Base-by-base conservation (phyloP, 495 filamentous ascomycete genomes). In the Podospora australis region DNA sequence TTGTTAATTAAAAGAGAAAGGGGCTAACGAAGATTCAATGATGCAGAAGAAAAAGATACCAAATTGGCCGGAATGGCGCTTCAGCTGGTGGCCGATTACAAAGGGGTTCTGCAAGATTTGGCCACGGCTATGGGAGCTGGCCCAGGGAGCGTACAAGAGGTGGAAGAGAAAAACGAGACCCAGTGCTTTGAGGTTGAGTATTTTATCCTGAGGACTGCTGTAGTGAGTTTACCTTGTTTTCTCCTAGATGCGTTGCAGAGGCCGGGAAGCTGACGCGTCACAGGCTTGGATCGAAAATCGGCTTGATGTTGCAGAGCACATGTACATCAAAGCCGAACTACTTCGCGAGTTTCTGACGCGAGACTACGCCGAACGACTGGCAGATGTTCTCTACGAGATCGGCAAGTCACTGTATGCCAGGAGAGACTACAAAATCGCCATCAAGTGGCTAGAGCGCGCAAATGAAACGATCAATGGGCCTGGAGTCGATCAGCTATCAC, bases 391-490 rank as follows among this genome's bases (percentile, higher is more conserved):
- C 11, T 86, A 82, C 44, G 81, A 83, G 51, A 84, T 92, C 54
- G 87, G 90, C 2, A 77, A 73, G 46, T 72, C 76, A 22, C 65
- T 85, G 22, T 66, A 78, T 1, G 56, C 58, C 3, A 73, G 74
- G 40, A 58, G 67, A n/a, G 67, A 82, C 51, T 77, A 71, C 56
- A 60, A 69, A 3, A 49, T 73, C 10, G 81, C 86, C 10, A 60
- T 74, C 6, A 80, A 78, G 59, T 95, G 90, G 91, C 64, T 95
- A n/a, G 75, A 83, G 44, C 73, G 83, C 49, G 79, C 88, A 3
- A 68, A 80, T 44, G 72, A 82, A 16, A 59, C 79, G 29, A 70
- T 91, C 26, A 67, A 75, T 47, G 55, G 55, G 30, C 77, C 80
- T 45, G 71, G 75, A n/a, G 48, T 80, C 1, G 73, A 82, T 17